These are phyloP conservation scores for Paecilomyces dactylethromorphus DNA, from an alignment of 2,329 filamentous ascomycete genomes.

Conservation along the genomic window DNA sequence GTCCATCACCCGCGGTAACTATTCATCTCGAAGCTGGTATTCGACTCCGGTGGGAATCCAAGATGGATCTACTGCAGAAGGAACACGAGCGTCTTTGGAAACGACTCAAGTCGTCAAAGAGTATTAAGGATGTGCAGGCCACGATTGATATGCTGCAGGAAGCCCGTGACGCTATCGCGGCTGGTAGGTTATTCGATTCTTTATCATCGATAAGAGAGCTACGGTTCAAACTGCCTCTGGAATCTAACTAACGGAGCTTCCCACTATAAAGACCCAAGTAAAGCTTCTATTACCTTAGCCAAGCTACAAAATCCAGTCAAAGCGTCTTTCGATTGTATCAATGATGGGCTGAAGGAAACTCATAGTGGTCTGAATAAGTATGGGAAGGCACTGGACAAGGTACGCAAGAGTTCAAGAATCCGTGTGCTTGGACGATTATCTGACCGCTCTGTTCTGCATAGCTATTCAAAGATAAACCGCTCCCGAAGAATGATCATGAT, in stretches of 20 bases:
- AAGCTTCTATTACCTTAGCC: constrained; percentile 66
- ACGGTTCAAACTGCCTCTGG: constrained; percentile 9
- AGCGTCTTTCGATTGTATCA: constrained; percentile 70
- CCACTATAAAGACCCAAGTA: constrained; percentile 56
- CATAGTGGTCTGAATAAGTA: constrained; percentile 78
- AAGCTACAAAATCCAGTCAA: constrained; percentile 84
- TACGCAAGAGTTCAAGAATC: constrained; percentile 27
- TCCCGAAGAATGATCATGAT: constrained; percentile 73
- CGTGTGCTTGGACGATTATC: constrained; percentile 1
- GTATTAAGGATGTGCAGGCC: constrained; percentile 72
- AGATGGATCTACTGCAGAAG: constrained; percentile 61
- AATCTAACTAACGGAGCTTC: background rate
- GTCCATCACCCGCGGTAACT: constrained; percentile 19
- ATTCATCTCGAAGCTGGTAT: constrained; percentile 15
- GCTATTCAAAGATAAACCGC: constrained; percentile 62
- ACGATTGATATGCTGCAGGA: constrained; percentile 70
- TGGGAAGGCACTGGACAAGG: constrained; percentile 77
- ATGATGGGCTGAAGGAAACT: constrained; percentile 73
- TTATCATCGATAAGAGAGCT: background rate
- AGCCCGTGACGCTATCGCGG: constrained; percentile 66
- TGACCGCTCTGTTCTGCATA: constrained; percentile 18
- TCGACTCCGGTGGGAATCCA: constrained; percentile 8
- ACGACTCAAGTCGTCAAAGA: constrained; percentile 62
- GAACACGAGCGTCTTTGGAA: constrained; percentile 68
- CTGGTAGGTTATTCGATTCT: constrained; percentile 46